A percentile compares a stretch with the other conserved stretches of the same genome.
Evolutionary conservation across 768 basidiomycete genomes (phyloP).

Genomic region (Leccinum incarnatum): DNA sequence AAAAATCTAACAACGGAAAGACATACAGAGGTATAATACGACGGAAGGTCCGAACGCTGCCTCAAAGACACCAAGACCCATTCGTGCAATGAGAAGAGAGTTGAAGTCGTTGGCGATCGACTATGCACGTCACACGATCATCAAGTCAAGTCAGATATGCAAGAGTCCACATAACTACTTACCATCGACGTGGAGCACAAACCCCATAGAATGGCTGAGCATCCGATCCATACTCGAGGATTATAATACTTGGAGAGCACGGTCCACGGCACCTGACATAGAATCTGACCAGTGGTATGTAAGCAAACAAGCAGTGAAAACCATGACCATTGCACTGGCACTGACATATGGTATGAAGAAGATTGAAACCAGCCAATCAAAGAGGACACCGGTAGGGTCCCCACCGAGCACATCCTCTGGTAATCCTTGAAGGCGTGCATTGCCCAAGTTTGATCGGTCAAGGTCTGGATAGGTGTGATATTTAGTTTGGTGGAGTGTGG

Average conservation of each 20-base stretch:
- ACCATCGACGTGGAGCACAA: conserved; percentile 72
- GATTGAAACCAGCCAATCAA: conserved; percentile 73
- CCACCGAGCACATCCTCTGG: conserved; percentile 62
- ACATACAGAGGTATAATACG: conserved; percentile 31
- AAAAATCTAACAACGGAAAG: not conserved
- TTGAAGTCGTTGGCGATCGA: conserved; percentile 27
- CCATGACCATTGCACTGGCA: not conserved
- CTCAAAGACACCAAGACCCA: conserved; percentile 35
- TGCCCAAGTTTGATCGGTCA: conserved; percentile 77
- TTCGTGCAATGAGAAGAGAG: conserved; percentile 28
- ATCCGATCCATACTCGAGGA: conserved; percentile 70
- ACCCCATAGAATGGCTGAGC: conserved; percentile 71
- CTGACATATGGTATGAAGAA: conserved; percentile 80
- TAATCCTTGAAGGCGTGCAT: conserved; percentile 73
- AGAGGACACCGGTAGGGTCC: conserved; percentile 64
- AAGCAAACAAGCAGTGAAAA: not conserved
- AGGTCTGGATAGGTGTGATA: conserved; percentile 37
- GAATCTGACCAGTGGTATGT: conserved; percentile 43
- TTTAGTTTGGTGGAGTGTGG: not conserved
- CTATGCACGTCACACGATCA: conserved; percentile 11
- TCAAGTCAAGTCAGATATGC: not conserved
- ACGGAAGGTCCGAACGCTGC: conserved; percentile 35
- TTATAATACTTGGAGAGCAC: conserved; percentile 63
- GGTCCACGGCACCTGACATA: conserved; percentile 68
- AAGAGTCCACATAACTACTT: not conserved